Evolutionary conservation across 2,329 filamentous ascomycete species (phyloP).

Genomic region (Thielaviopsis populi): DNA sequence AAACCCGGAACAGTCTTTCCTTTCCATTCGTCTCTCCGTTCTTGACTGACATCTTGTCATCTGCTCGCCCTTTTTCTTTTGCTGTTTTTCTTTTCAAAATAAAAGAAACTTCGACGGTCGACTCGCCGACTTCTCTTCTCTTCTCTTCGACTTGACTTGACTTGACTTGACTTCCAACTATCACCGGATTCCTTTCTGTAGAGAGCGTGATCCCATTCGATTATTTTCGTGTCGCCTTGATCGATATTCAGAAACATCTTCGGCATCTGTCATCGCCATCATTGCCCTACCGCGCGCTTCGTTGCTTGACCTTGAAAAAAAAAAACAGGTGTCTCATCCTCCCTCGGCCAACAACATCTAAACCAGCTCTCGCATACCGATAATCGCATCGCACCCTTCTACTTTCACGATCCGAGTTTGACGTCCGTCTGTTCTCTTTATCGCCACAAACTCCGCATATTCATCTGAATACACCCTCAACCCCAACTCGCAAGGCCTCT

Average conservation of each 20-base stretch:
- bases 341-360: background rate
- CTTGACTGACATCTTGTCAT: background rate
- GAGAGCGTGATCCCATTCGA: background rate
- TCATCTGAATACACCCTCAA: background rate
- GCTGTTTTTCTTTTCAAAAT: slow-evolving; percentile 4
- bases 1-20: slow-evolving; percentile 12
- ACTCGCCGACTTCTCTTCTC: slow-evolving; percentile 8
- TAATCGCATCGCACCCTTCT: background rate
- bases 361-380: background rate
- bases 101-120: slow-evolving; percentile 7
- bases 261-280: no score
- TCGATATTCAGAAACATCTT: background rate
- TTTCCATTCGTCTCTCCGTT: background rate
- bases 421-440: background rate
- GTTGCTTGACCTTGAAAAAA: no score
- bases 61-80: background rate
- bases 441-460: background rate
- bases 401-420: background rate
- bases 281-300: no score
- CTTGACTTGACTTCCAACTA: background rate
- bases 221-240: background rate
- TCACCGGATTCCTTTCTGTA: background rate
- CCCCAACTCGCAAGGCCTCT: background rate
- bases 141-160: background rate
- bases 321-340: background rate